These are phyloP conservation scores for Kitagawia praeruptora DNA, from an alignment of 129 eudicot genomes.

Conservation along the genomic window DNA sequence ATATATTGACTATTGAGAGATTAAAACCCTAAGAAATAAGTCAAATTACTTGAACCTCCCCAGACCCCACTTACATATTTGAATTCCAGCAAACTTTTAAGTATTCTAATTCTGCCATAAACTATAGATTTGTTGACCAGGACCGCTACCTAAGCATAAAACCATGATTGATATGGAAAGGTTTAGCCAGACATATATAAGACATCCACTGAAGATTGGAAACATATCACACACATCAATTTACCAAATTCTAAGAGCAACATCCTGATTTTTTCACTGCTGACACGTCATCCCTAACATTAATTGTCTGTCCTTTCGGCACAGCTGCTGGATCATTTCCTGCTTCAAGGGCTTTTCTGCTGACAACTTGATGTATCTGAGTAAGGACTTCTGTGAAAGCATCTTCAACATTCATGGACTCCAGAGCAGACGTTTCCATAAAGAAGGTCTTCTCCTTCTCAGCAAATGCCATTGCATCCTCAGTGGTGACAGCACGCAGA, in stretches of 20 bases:
- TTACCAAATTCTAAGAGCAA: slow-evolving; percentile 4
- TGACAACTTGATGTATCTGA: slow-evolving; percentile 7
- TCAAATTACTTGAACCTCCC: neutral
- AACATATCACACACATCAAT: neutral
- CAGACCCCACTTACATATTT: neutral
- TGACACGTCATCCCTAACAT: slow-evolving; percentile 10
- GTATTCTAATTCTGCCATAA: neutral
- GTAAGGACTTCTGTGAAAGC: slow-evolving; percentile 10
- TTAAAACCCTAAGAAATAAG: neutral
- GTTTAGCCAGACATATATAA: neutral
- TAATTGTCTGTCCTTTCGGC: slow-evolving; percentile 13
- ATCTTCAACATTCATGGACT: slow-evolving; percentile 11
- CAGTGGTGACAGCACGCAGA: slow-evolving; percentile 9
- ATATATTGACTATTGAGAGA: neutral
- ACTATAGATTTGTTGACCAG: neutral
- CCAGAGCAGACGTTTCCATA: slow-evolving; percentile 14
- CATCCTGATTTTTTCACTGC: slow-evolving; percentile 8
- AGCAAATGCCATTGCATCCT: slow-evolving; percentile 3
- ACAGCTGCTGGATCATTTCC: slow-evolving; percentile 9
- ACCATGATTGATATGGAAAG: neutral
- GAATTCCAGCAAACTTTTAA: neutral
- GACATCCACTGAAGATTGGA: neutral
- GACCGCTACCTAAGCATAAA: neutral
- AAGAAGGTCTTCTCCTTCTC: slow-evolving; percentile 8
- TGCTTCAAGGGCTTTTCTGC: slow-evolving; percentile 1